Evolutionary conservation across 2,329 filamentous ascomycete species (phyloP).

Genomic region (Rugonectria rugulosa): DNA sequence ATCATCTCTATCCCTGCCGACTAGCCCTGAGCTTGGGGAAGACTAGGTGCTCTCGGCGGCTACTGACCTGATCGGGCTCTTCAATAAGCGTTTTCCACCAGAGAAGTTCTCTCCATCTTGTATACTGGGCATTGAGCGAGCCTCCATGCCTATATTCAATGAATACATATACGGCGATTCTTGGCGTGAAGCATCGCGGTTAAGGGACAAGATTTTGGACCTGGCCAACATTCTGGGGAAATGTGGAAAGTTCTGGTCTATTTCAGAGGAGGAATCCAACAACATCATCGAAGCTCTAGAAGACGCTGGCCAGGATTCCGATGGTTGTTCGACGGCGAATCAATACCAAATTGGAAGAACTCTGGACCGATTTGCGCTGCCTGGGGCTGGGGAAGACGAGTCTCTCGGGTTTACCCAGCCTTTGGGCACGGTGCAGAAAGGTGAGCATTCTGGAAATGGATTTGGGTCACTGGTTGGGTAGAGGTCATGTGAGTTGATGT

Average conservation of each 20-base stretch:
- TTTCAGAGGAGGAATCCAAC: constrained; percentile 18
- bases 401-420: too few relatives aligned
- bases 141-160: constrained; percentile 19
- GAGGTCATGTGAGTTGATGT: background rate
- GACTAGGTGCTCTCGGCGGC: constrained; percentile 30
- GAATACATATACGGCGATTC: constrained; percentile 13
- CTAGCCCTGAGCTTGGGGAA: too few relatives aligned
- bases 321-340: background rate
- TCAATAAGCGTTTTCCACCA: constrained; percentile 23
- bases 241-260: constrained; percentile 32
- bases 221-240: constrained; percentile 23
- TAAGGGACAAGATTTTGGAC: constrained; percentile 22
- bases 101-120: constrained; percentile 35
- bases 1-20: too few relatives aligned
- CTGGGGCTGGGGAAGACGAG: background rate
- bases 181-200: background rate
- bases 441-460: too few relatives aligned
- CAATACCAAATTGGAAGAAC: background rate
- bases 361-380: background rate
- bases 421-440: too few relatives aligned
- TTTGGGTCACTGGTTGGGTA: constrained; percentile 7
- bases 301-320: background rate
- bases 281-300: constrained; percentile 16
- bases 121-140: constrained; percentile 26
- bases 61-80: constrained; percentile 26